These are phyloP conservation scores for Cnidoscolus chayamansa DNA, from an alignment of 441 rosid species.

Conservation along the genomic window DNA sequence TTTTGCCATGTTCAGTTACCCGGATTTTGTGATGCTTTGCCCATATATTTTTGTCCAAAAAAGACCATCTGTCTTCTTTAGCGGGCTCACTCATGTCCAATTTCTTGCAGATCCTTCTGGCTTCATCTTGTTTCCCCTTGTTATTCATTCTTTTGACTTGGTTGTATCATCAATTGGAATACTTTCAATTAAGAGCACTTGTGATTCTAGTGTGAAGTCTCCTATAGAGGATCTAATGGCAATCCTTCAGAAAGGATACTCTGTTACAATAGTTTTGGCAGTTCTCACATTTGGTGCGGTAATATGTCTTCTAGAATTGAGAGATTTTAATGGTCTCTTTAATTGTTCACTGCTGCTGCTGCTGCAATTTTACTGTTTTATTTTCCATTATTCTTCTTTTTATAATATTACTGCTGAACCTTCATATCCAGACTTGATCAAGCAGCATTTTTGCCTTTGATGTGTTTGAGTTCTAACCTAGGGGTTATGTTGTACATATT, in stretches of 20 bases:
- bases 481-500: slow-evolving; percentile 22
- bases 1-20: background rate
- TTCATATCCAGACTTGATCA: slow-evolving; percentile 8
- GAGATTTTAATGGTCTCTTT: slow-evolving; percentile 5
- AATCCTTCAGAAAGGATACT: slow-evolving; percentile 97
- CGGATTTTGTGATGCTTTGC: slow-evolving; percentile 3
- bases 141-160: slow-evolving; percentile 95
- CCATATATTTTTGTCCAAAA: background rate
- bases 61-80: slow-evolving; percentile 8
- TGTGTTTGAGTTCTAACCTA: slow-evolving; percentile 24
- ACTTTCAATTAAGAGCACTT: slow-evolving; percentile 79
- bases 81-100: slow-evolving; percentile 14
- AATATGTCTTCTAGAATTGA: slow-evolving; percentile 34
- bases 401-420: background rate
- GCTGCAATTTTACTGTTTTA: background rate
- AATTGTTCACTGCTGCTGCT: slow-evolving; percentile 9
- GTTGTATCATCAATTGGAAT: slow-evolving; percentile 88
- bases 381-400: background rate
- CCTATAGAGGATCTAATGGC: slow-evolving; percentile 94
- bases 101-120: slow-evolving; percentile 92
- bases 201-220: slow-evolving; percentile 70
- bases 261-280: slow-evolving; percentile 78
- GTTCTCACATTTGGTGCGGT: slow-evolving; percentile 86
- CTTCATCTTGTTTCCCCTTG: slow-evolving; percentile 95
- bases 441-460: slow-evolving; percentile 10